Evolutionary conservation across 129 eudicot genomes (phyloP).

Genomic region (sunflower (Helianthus annuus)): HanXRQr2.0-SUNRISE NC_035433.2:86672949-86673448

Average conservation of each 20-base stretch:
- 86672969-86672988: slow-evolving; percentile 8
- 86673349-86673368: background rate
- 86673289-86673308: slow-evolving; percentile 49
- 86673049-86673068: slow-evolving; percentile 22
- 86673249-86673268: slow-evolving; percentile 33
- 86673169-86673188: slow-evolving; percentile 19
- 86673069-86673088: slow-evolving; percentile 44
- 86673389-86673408: slow-evolving; percentile 24
- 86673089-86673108: slow-evolving; percentile 61
- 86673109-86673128: slow-evolving; percentile 71
- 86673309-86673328: slow-evolving; percentile 47
- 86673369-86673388: slow-evolving; percentile 11
- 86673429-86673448: slow-evolving; percentile 8
- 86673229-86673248: slow-evolving; percentile 13
- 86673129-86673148: slow-evolving; percentile 83
- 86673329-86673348: slow-evolving; percentile 37
- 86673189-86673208: slow-evolving; percentile 30
- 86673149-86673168: slow-evolving; percentile 49
- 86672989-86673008: slow-evolving; percentile 39
- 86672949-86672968: slow-evolving; percentile 36
- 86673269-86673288: slow-evolving; percentile 69
- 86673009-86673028: slow-evolving; percentile 54
- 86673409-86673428: slow-evolving; percentile 57
- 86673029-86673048: slow-evolving; percentile 28
- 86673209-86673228: slow-evolving; percentile 20